These are phyloP conservation scores for Steccherinum ochraceum DNA, from an alignment of 768 basidiomycete species.

Conservation along the genomic window DNA sequence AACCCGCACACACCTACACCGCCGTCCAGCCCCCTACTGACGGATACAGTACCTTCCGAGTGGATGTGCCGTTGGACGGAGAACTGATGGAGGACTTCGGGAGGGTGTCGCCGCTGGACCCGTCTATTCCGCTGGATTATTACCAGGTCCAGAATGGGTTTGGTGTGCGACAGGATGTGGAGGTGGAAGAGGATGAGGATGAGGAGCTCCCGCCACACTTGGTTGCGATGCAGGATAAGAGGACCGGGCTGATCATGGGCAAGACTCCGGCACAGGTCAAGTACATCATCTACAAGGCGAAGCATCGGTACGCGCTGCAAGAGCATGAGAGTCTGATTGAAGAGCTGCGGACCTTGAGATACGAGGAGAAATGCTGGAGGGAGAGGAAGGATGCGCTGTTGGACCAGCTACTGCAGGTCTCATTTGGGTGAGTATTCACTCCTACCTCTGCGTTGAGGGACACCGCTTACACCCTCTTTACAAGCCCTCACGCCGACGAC, in stretches of 20 bases:
- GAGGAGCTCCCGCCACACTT: constrained; percentile 55
- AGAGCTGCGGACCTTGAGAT: constrained; percentile 51
- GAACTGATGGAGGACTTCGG: not conserved
- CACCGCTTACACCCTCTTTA: constrained; percentile 10
- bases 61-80: constrained; percentile 40
- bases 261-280: constrained; percentile 61
- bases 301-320: constrained; percentile 59
- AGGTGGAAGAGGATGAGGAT: constrained; percentile 22
- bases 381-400: constrained; percentile 55
- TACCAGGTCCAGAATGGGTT: too few relatives aligned
- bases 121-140: not conserved
- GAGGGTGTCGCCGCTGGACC: not conserved
- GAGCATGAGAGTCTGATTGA: constrained; percentile 61
- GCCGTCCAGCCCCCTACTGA: constrained; percentile 10
- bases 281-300: constrained; percentile 76
- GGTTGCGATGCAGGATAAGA: constrained; percentile 40
- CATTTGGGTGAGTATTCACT: constrained; percentile 42
- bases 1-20: too few relatives aligned
- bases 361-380: constrained; percentile 46
- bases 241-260: constrained; percentile 59
- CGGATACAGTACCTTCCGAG: constrained; percentile 51
- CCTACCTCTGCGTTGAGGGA: not conserved
- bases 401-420: constrained; percentile 41
- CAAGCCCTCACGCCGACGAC: constrained; percentile 17
- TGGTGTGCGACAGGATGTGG: constrained; percentile 12